phyloP scores from a whole-genome alignment of 495 filamentous ascomycete genomes.

The Aeminium ludgeri region DNA sequence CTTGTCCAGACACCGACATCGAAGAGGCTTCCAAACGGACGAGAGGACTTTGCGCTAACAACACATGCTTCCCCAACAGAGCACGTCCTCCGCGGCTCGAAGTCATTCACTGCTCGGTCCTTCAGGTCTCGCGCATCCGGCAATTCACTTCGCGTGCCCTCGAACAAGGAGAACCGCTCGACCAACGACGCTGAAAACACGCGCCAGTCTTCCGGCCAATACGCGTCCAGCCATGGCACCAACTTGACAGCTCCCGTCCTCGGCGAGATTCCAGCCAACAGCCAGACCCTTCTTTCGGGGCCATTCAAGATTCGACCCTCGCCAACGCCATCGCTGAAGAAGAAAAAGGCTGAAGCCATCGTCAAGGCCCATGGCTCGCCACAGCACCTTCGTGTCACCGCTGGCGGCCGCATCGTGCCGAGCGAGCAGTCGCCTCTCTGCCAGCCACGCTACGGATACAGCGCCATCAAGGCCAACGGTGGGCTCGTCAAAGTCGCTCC shows the following conservation, averaged over 20 bases:
- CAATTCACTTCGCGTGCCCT: constrained; percentile 7
- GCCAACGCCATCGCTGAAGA: constrained; percentile 26
- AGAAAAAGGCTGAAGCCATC: constrained; percentile 27
- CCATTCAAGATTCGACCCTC: constrained; percentile 10
- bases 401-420: constrained; percentile 47
- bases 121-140: constrained; percentile 11
- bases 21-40: neutral
- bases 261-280: constrained; percentile 11
- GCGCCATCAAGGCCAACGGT: constrained; percentile 14
- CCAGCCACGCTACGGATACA: constrained; percentile 19
- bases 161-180: constrained; percentile 16
- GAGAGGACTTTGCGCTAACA: constrained; percentile 9
- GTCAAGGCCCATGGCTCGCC: constrained; percentile 44
- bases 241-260: constrained; percentile 5
- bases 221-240: neutral
- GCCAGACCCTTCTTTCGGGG: constrained; percentile 2
- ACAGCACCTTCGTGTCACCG: constrained; percentile 43
- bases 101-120: constrained; percentile 16
- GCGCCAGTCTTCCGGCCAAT: neutral
- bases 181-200: constrained; percentile 11
- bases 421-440: constrained; percentile 24
- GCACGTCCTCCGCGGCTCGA: constrained; percentile 17
- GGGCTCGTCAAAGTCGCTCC: constrained; percentile 16
- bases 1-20: neutral
- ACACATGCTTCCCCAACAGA: constrained; percentile 6